A percentile compares a stretch with the other conserved stretches of the same genome.
Evolutionary conservation across 805 yeast genomes (phyloP).

Genomic region (Metschnikowia cubensis): DNA sequence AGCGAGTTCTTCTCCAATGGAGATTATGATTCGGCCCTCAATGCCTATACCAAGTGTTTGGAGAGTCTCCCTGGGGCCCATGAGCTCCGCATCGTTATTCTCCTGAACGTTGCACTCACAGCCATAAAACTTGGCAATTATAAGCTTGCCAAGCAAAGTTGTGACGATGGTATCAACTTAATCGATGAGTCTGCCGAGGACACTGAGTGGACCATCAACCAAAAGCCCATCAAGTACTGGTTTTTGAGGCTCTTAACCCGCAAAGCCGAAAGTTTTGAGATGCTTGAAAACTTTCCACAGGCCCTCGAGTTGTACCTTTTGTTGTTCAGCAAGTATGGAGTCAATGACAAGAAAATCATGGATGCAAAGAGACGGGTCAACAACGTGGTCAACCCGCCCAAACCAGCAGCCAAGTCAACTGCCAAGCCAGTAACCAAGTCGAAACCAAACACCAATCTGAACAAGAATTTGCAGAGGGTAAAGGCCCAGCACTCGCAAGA

Average conservation of each 20-base stretch:
- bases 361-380: constrained; percentile 83
- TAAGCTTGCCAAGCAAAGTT: constrained; percentile 43
- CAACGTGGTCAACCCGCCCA: constrained; percentile 55
- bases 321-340: constrained; percentile 61
- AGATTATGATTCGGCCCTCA: constrained; percentile 66
- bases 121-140: constrained; percentile 68
- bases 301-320: constrained; percentile 60
- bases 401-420: constrained; percentile 8
- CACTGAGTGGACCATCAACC: constrained; percentile 32
- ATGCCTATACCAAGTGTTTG: constrained; percentile 50
- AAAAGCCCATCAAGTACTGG: constrained; percentile 59
- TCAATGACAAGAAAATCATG: constrained; percentile 56
- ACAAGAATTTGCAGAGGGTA: constrained; percentile 26
- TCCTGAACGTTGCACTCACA: constrained; percentile 70
- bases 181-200: constrained; percentile 28
- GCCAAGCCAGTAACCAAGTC: constrained; percentile 13
- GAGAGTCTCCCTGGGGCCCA: constrained; percentile 58
- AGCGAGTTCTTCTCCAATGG: constrained; percentile 70
- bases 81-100: constrained; percentile 59
- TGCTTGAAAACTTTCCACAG: constrained; percentile 62
- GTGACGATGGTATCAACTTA: constrained; percentile 45
- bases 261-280: constrained; percentile 82
- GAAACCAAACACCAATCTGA: not conserved
- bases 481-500: constrained; percentile 30
- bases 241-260: constrained; percentile 68